A percentile compares a stretch with the other conserved stretches of the same genome.
Conservation (phyloP, 345 rosid genomes). For the Draba incana region DNA sequence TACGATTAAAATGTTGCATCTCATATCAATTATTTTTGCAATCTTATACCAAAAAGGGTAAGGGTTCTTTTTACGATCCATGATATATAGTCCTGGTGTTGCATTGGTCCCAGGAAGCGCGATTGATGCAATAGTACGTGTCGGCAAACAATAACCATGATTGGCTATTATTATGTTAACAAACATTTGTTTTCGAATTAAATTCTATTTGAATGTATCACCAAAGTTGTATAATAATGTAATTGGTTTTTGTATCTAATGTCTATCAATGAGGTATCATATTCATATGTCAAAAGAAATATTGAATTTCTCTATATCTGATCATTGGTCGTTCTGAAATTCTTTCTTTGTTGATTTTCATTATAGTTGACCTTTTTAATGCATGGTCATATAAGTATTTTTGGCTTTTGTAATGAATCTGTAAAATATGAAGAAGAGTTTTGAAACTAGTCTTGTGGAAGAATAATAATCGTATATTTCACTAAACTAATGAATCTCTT, state of each 20-base stretch:
- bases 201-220: constrained; percentile 1
- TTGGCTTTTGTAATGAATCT: constrained; percentile 1
- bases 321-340: constrained; percentile 15
- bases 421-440: constrained; percentile 2
- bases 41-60: constrained; percentile 15
- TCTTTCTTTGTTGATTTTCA: background rate
- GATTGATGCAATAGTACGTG: constrained; percentile 38
- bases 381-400: background rate
- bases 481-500: constrained; percentile 26
- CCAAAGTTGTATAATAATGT: background rate
- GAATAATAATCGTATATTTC: constrained; percentile 29
- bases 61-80: constrained; percentile 11
- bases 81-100: constrained; percentile 26
- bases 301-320: background rate
- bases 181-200: background rate
- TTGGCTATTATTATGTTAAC: constrained; percentile 31
- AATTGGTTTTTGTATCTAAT: background rate
- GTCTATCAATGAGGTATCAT: background rate
- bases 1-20: constrained; percentile 1
- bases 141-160: constrained; percentile 37
- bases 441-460: constrained; percentile 32
- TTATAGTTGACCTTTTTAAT: background rate
- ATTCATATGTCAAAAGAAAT: background rate
- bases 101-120: constrained; percentile 33
- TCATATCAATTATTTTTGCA: background rate